Evolutionary conservation across 345 rosid species (phyloP).

Genomic region (Cardiospermum halicacabum): DNA sequence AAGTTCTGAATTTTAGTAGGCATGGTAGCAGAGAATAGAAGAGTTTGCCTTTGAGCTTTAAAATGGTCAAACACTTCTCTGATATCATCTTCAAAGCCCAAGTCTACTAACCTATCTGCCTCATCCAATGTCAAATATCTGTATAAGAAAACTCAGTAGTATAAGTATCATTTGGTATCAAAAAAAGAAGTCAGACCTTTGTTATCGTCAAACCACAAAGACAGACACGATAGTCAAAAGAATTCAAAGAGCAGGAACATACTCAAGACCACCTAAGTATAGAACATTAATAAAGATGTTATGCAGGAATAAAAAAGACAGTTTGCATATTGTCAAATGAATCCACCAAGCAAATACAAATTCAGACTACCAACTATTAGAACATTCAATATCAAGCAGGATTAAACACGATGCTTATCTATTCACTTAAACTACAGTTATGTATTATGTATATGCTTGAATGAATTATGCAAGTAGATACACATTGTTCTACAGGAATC

Average conservation of each 20-base stretch:
- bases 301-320: background rate
- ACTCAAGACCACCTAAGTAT: no score
- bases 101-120: conserved; percentile 93
- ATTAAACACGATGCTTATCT: no score
- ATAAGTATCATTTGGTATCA: conserved; percentile 7
- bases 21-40: conserved; percentile 91
- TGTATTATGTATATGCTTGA: no score
- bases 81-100: conserved; percentile 96
- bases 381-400: no score
- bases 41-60: conserved; percentile 90
- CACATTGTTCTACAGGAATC: no score
- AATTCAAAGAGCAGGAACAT: background rate
- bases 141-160: conserved; percentile 18
- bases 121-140: conserved; percentile 93
- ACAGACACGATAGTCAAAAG: background rate
- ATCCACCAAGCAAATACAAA: no score
- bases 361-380: no score
- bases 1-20: conserved; percentile 89
- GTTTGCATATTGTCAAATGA: no score
- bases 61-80: conserved; percentile 93
- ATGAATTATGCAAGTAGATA: no score
- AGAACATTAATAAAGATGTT: background rate
- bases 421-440: no score
- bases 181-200: background rate
- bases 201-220: no score